Evolutionary conservation across 148 eudicot genomes (phyloP).

Genomic region (Spergularia marina): DNA sequence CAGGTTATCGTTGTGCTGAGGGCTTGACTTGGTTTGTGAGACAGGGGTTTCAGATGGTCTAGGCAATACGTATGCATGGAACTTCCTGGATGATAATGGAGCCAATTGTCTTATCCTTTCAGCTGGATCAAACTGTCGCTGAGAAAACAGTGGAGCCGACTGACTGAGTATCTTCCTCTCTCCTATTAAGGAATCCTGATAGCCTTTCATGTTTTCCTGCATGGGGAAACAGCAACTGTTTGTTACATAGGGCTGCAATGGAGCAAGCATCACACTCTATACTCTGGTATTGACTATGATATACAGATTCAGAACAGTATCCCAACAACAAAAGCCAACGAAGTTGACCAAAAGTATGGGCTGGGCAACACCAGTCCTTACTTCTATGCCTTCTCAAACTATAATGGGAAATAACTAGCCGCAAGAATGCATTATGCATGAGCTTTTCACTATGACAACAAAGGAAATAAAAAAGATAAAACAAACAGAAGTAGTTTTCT

Average conservation of each 20-base stretch:
- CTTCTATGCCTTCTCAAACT: no score
- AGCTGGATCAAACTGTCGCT: slow-evolving; percentile 53
- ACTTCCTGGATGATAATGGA: slow-evolving; percentile 55
- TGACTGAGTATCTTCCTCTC: slow-evolving; percentile 54
- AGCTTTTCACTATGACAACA: no score
- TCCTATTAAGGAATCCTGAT: slow-evolving; percentile 32
- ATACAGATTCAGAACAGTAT: background rate
- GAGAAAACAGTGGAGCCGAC: slow-evolving; percentile 78
- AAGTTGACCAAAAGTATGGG: background rate
- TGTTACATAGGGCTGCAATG: background rate
- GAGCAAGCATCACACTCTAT: background rate
- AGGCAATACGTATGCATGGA: slow-evolving; percentile 66
- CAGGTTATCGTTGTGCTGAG: slow-evolving; percentile 24
- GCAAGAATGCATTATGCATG: no score
- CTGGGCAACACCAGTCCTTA: no score
- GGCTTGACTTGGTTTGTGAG: slow-evolving; percentile 40
- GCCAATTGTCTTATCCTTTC: slow-evolving; percentile 53
- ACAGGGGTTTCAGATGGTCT: slow-evolving; percentile 49
- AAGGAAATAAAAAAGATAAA: no score
- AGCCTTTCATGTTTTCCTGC: slow-evolving; percentile 41
- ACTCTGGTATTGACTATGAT: background rate
- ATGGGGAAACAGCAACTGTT: slow-evolving; percentile 8
- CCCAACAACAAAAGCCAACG: background rate
- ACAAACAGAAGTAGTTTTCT: no score
- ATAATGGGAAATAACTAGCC: no score